Evolutionary conservation across 2,329 filamentous ascomycete genomes (phyloP).

Genomic region (Sordariomycetes sp.): DNA sequence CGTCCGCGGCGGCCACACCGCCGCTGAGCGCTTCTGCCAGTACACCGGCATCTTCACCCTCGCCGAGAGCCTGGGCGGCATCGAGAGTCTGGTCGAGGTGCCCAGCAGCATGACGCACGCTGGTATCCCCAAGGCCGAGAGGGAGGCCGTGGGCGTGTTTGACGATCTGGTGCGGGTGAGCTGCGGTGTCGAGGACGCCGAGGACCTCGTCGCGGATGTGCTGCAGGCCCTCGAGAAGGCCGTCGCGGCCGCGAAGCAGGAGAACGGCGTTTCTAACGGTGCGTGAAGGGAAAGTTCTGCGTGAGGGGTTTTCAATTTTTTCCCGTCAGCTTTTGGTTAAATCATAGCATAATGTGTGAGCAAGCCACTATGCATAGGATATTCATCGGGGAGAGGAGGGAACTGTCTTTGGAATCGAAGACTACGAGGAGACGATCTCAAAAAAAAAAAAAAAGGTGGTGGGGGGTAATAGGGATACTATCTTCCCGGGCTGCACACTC

Average conservation of each 20-base stretch:
- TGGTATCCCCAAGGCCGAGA: conserved; percentile 79
- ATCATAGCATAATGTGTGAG: not conserved
- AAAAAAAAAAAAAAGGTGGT: not conserved
- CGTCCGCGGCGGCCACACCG: conserved; percentile 71
- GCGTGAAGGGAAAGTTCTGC: not conserved
- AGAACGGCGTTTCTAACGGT: conserved; percentile 8
- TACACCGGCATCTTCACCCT: conserved; percentile 81
- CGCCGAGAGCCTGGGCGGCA: conserved; percentile 82
- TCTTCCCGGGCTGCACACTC: not conserved
- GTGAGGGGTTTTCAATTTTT: not conserved
- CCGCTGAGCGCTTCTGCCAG: conserved; percentile 88
- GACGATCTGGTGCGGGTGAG: conserved; percentile 89
- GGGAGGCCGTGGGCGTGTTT: conserved; percentile 86
- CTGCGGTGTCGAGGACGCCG: conserved; percentile 85
- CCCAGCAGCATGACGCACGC: conserved; percentile 95
- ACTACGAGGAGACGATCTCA: not conserved
- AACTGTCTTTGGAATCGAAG: not conserved
- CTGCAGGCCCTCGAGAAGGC: conserved; percentile 71
- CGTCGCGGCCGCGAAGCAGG: conserved; percentile 21
- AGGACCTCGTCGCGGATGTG: conserved; percentile 73
- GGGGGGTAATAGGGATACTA: not conserved
- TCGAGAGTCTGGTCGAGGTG: conserved; percentile 85
- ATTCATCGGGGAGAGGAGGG: not conserved
- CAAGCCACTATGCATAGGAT: not conserved
- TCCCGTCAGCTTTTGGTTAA: not conserved